Evolutionary conservation across 192 early-diverging fungal species (phyloP), one percentile per base, ranked within the genome.

Genomic region (Mortierella hygrophila): DNA sequence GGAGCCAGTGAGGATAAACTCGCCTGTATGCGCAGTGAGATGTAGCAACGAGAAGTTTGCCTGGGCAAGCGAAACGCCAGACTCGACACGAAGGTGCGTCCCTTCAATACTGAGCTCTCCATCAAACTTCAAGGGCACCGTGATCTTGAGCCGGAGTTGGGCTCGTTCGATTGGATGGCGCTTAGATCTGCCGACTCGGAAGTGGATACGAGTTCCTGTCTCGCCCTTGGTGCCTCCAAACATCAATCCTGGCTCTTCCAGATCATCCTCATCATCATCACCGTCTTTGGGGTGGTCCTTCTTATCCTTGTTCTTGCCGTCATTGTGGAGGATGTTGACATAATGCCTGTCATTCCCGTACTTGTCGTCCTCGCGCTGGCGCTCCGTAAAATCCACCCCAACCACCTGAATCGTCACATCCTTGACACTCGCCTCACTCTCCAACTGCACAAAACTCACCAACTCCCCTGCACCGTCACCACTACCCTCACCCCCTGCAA

Each of bases 381-480:
- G 60, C 11, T 65, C 29, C 29, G 60, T 65, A 65, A 65, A 65
- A 32, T 65, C 60, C 29, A 65, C 60, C 3, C 26, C 60, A 15
- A 65, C 0, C 60, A 65, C 60, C 9, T 65, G 60, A 11, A 65
- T 65, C 26, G 60, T 65, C 60, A 65, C 60, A 10, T 32, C 60
- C 29, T 65, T 65, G 60, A 65, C 60, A 32, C 26, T 29, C 4
- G 60, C 60, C 10, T 65, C 60, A 65, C 60, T 65, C 60, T 65
- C 60, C 60, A 65, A 65, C 60, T 65, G 60, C 60, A 65, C 60
- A 65, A 65, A 65, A 29, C 60, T 65, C 60, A 65, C 60, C 13
- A 65, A 13, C 29, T 65, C 23, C 55, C 55, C 55, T 26, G 23
- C n/a, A 9, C 55, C 60, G 11, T 29, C 11, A 32, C 26, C 29